A percentile compares a stretch with the other conserved stretches of the same genome.
phyloP scores from a whole-genome alignment of 2,329 filamentous ascomycete species.

The Tolypocladium cylindrosporum region DNA sequence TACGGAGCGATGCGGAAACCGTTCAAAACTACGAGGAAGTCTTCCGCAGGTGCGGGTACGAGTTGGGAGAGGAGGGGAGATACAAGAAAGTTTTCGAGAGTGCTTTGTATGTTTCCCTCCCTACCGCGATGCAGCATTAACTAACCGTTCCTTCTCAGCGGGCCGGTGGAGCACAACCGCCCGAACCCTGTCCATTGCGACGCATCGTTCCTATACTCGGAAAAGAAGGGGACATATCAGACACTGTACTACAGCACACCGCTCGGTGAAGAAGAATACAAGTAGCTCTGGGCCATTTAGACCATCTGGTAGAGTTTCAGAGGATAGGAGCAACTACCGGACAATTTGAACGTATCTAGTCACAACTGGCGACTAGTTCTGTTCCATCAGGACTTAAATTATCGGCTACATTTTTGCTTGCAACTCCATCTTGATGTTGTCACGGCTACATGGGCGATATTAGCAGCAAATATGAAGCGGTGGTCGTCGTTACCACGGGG shows the following conservation, averaged over 20 bases:
- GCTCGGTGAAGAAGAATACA: background rate
- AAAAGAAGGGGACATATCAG: conserved; percentile 7
- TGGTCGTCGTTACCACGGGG: too few relatives aligned
- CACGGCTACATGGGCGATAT: too few relatives aligned
- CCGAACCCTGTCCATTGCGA: conserved; percentile 5
- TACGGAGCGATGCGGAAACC: conserved; percentile 7
- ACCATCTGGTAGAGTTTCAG: background rate
- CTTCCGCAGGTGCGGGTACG: conserved; percentile 2
- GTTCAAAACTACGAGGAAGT: conserved; percentile 6
- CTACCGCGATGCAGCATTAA: background rate
- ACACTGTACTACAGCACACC: conserved; percentile 6
- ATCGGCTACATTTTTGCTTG: too few relatives aligned
- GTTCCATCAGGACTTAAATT: too few relatives aligned
- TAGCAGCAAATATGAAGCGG: too few relatives aligned
- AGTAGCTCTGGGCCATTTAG: background rate
- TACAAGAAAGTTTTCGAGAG: conserved; percentile 5
- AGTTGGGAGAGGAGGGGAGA: conserved; percentile 4
- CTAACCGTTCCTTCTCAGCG: conserved; percentile 1
- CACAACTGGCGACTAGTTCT: too few relatives aligned
- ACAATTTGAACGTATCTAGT: too few relatives aligned
- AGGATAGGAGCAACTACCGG: too few relatives aligned
- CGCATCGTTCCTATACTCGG: conserved; percentile 3
- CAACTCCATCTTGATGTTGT: too few relatives aligned
- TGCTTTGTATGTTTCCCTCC: conserved; percentile 4
- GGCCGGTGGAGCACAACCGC: conserved; percentile 1